phyloP scores from a whole-genome alignment of 257 asterid species.

The Solanum verrucosum region DNA sequence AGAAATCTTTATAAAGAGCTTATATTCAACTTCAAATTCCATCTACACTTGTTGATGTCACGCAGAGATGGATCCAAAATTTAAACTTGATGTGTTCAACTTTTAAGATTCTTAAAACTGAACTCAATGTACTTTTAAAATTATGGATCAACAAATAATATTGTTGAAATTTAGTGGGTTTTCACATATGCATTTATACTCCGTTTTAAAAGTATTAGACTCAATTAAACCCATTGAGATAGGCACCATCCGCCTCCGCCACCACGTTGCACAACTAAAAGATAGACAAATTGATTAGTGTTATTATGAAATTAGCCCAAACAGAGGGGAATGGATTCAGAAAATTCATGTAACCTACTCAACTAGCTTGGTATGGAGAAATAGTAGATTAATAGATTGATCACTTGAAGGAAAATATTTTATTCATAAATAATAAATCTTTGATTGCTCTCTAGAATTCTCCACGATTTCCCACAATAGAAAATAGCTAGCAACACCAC shows the following conservation, averaged over 20 bases:
- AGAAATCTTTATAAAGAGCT: neutral
- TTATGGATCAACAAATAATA: neutral
- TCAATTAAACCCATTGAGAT: neutral
- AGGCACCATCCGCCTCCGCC: neutral
- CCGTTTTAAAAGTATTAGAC: neutral
- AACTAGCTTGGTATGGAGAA: neutral
- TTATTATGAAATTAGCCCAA: neutral
- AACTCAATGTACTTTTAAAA: neutral
- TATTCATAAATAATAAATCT: neutral
- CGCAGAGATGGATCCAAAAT: neutral
- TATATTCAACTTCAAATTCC: neutral
- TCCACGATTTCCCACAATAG: neutral
- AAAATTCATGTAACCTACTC: neutral
- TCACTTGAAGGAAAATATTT: neutral
- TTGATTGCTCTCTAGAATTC: neutral
- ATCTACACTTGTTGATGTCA: neutral
- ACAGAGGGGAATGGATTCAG: neutral
- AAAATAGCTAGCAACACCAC: neutral
- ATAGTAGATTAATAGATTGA: neutral
- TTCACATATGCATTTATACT: neutral
- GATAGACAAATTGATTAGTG: neutral
- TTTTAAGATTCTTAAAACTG: neutral
- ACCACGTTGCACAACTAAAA: neutral
- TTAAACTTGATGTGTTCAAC: neutral
- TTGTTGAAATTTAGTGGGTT: neutral